Percentiles rank a stretch among this genome's conserved stretches.
These are phyloP conservation scores for Gaultheria prostrata DNA, from an alignment of 148 eudicot genomes.

Conservation along the genomic window DNA sequence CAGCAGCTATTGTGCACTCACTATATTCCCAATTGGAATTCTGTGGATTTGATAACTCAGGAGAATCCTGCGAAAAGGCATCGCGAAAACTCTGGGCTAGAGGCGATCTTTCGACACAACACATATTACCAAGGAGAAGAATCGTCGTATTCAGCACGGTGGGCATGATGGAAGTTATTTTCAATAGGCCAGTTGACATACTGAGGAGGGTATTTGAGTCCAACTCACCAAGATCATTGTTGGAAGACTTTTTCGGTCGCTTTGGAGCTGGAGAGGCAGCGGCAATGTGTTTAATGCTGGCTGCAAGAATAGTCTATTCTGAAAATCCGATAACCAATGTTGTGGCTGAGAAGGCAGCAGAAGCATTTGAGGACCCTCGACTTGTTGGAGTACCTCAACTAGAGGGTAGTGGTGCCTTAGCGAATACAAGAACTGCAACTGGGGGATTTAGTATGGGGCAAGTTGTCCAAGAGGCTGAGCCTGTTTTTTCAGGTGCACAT, in stretches of 20 bases:
- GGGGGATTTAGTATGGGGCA: conserved; percentile 99
- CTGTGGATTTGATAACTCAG: conserved; percentile 51
- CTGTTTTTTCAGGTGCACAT: conserved; percentile 92
- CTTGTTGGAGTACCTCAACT: conserved; percentile 94
- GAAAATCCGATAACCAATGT: conserved; percentile 70
- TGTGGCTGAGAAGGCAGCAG: conserved; percentile 94
- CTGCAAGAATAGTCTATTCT: conserved; percentile 66
- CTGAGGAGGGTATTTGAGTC: conserved; percentile 90
- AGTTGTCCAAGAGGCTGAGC: conserved; percentile 97
- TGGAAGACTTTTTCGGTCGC: conserved; percentile 92
- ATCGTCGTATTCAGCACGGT: conserved; percentile 88
- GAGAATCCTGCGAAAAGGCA: conserved; percentile 69
- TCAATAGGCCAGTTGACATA: conserved; percentile 92
- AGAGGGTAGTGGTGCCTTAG: conserved; percentile 81
- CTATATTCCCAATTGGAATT: conserved; percentile 76
- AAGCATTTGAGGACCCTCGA: conserved; percentile 95
- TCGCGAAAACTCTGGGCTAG: conserved; percentile 82
- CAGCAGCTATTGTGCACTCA: conserved; percentile 74
- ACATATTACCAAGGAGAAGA: conserved; percentile 89
- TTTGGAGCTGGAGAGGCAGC: conserved; percentile 96
- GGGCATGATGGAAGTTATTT: conserved; percentile 99
- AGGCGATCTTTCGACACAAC: conserved; percentile 93
- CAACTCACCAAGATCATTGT: conserved; percentile 70
- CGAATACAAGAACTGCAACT: conserved; percentile 71
- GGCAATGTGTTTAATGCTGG: conserved; percentile 92